Evolutionary conservation across 2,329 filamentous ascomycete species (phyloP).

Genomic region (Fusarium coicis): DNA sequence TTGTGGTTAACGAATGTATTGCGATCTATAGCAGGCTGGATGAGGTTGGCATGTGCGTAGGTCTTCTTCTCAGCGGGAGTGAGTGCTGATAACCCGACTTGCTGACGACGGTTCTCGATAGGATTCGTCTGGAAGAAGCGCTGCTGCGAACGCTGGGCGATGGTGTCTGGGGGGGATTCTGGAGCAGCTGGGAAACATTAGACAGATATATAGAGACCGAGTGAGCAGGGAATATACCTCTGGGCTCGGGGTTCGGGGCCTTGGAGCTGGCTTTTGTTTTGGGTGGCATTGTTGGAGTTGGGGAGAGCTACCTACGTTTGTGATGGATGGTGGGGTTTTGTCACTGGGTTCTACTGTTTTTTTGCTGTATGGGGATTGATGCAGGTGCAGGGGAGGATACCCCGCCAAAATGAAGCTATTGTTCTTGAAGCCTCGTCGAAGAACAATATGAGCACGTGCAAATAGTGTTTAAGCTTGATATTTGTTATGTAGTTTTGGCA

Average conservation of each 20-base stretch:
- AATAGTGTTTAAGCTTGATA: neutral
- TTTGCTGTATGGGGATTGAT: conserved; percentile 32
- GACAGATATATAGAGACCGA: neutral
- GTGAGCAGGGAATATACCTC: conserved; percentile 13
- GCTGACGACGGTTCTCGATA: conserved; percentile 56
- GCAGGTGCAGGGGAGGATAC: conserved; percentile 23
- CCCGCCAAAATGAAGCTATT: conserved; percentile 44
- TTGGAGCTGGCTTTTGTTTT: conserved; percentile 52
- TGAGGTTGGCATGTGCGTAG: conserved; percentile 59
- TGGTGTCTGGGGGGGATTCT: conserved; percentile 55
- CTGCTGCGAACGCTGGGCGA: conserved; percentile 60
- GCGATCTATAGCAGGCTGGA: conserved; percentile 54
- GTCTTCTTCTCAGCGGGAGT: conserved; percentile 60
- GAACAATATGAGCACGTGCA: conserved; percentile 29
- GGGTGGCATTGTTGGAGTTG: conserved; percentile 49
- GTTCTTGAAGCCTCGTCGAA: conserved; percentile 21
- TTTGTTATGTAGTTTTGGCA: neutral
- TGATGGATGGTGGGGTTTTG: conserved; percentile 44
- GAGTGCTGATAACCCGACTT: conserved; percentile 58
- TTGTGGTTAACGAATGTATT: conserved; percentile 55
- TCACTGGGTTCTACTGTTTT: conserved; percentile 34
- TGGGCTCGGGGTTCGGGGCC: conserved; percentile 38
- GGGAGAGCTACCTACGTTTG: conserved; percentile 32
- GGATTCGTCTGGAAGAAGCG: conserved; percentile 64
- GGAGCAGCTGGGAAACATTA: conserved; percentile 37